Base-by-base conservation (phyloP, 2,329 filamentous ascomycete species). In the Cryphonectria nitschkei region DNA sequence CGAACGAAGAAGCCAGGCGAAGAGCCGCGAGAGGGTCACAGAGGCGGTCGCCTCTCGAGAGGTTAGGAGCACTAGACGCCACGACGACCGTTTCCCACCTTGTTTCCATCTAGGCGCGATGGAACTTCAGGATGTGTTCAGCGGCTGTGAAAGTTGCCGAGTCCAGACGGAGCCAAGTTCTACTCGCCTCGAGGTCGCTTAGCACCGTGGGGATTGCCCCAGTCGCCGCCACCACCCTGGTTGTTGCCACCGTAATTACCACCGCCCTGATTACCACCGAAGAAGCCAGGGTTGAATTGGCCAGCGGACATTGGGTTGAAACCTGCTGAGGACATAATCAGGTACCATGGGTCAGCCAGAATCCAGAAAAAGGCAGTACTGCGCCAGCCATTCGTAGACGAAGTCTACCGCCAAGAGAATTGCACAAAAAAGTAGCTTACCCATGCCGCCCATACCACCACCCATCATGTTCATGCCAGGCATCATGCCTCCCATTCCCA, bases 151-250 rank as follows among this genome's bases (percentile, higher is more conserved):
- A 26, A 37, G 39, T 32, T 9, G 46, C 37, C 9, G 9, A 50
- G 50, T 61, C 41, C 46, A 70, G 58, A 22, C 22, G 22, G 29
- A n/a, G 46, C 1, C 22, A 2, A 65, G 26, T 7, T 11, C 43
- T 84, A 87, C 78, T 95, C 93, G 72, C 92, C 92, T 73, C 93
- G 88, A 74, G 92, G 91, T 75, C 93, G 86, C 83, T 96, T 96
- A 3, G 90, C 90, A 41, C 92, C 92, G 75, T 95, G 93, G 7
- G 93, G 93, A 77, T 95, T 95, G 85, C 92, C 93, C 81, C 89
- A 89, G 69, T 90, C 90, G 70, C 89, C 82, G 69, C 81, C 81
- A 41, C 80, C 81, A 41, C 80, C 80, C 74, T 86, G 86, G 75
- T 85, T 82, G 77, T 95, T 95, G 84, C 92, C 93, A 58, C 79